These are phyloP conservation scores for Chernovozyma aurita DNA, from an alignment of 1,139 yeast species.

Conservation along the genomic window DNA sequence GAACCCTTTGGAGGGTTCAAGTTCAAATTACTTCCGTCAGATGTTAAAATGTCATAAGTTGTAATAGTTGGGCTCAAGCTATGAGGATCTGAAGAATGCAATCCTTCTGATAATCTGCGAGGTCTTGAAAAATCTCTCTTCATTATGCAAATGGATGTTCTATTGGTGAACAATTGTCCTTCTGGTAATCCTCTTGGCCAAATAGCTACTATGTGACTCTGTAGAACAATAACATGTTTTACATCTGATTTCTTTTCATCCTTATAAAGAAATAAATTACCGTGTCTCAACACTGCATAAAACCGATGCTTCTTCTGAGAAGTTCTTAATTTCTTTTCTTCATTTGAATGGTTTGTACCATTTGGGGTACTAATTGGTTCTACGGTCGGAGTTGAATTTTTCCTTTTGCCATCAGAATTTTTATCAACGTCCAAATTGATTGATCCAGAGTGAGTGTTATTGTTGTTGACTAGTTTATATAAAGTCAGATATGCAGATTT, in stretches of 20 bases:
- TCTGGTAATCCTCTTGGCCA: constrained; percentile 82
- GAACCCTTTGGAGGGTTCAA: constrained; percentile 48
- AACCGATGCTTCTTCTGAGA: constrained; percentile 53
- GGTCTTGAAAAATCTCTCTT: constrained; percentile 32
- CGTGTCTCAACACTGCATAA: constrained; percentile 72
- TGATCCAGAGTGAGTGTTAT: constrained; percentile 10
- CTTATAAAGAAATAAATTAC: constrained; percentile 76
- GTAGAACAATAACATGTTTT: constrained; percentile 73
- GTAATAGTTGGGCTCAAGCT: constrained; percentile 9
- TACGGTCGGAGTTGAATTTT: background rate
- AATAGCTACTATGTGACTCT: constrained; percentile 65
- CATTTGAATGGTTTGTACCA: background rate
- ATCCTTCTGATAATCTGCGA: constrained; percentile 24
- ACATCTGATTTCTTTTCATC: constrained; percentile 64
- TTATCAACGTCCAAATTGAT: constrained; percentile 3
- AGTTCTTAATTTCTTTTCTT: constrained; percentile 12
- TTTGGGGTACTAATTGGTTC: constrained; percentile 8
- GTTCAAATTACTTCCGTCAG: constrained; percentile 9
- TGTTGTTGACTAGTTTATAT: constrained; percentile 50
- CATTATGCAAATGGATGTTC: constrained; percentile 71
- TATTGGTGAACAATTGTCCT: constrained; percentile 73
- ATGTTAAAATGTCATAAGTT: constrained; percentile 19
- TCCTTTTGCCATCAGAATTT: background rate
- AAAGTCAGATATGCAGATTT: constrained; percentile 58
- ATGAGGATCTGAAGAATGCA: constrained; percentile 18